phyloP scores from a whole-genome alignment of 2,329 filamentous ascomycete species.

The Venturia effusa region DNA sequence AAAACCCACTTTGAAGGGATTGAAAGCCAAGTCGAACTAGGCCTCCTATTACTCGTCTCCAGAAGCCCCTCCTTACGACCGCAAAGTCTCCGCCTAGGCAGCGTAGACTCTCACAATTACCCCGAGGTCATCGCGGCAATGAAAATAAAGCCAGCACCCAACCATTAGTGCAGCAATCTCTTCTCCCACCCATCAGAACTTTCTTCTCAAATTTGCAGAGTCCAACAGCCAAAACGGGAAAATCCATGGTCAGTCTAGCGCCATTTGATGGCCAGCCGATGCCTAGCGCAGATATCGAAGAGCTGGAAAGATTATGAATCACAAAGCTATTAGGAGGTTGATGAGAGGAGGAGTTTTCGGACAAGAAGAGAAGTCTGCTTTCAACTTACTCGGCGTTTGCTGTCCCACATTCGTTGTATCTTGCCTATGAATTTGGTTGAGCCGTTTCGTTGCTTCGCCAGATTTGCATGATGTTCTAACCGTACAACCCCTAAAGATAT shows the following conservation, averaged over 20 bases:
- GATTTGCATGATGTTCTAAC: too few relatives aligned
- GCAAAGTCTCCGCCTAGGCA: constrained; percentile 48
- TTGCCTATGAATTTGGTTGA: not conserved
- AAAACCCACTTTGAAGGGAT: constrained; percentile 45
- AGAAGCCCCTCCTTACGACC: constrained; percentile 39
- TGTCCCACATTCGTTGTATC: not conserved
- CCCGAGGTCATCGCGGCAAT: constrained; percentile 29
- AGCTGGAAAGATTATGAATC: constrained; percentile 28
- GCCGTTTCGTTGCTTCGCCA: not conserved
- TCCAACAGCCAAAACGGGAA: constrained; percentile 38
- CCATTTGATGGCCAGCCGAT: constrained; percentile 34
- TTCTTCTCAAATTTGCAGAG: constrained; percentile 26
- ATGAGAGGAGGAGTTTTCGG: constrained; percentile 15
- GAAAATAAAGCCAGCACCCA: constrained; percentile 17
- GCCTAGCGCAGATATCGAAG: constrained; percentile 25
- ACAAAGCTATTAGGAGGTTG: constrained; percentile 31
- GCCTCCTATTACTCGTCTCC: constrained; percentile 43
- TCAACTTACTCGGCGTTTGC: not conserved
- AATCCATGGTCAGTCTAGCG: constrained; percentile 38
- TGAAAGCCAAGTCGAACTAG: constrained; percentile 56
- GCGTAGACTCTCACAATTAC: constrained; percentile 41
- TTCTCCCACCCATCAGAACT: constrained; percentile 20
- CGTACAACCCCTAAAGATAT: too few relatives aligned
- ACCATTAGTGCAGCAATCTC: constrained; percentile 14
- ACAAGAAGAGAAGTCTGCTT: not conserved